These are phyloP conservation scores for Mycena indigotica DNA, from an alignment of 768 basidiomycete species.

Conservation along the genomic window DNA sequence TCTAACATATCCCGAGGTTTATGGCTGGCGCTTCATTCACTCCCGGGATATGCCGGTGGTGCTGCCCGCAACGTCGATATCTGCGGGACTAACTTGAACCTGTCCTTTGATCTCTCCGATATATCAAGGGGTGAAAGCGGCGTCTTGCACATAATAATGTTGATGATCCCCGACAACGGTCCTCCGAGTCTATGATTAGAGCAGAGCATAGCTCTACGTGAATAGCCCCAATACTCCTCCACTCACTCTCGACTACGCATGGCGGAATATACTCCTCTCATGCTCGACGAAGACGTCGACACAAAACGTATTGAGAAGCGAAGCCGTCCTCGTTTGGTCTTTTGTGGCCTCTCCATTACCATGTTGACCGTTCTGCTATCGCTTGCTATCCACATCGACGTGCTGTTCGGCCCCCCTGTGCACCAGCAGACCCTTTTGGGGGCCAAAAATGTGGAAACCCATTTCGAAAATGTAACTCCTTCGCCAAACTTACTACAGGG, in stretches of 20 bases:
- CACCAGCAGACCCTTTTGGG: not conserved
- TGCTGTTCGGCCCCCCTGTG: not conserved
- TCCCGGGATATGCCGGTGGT: no score
- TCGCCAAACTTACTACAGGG: slow-evolving; percentile 18
- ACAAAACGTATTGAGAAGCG: not conserved
- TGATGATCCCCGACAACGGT: no score
- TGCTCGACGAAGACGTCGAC: slow-evolving; percentile 6
- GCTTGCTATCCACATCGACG: slow-evolving; percentile 14
- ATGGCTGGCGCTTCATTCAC: no score
- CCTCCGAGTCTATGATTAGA: no score
- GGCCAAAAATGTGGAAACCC: slow-evolving; percentile 4
- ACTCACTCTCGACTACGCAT: slow-evolving; percentile 5
- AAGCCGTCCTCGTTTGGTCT: not conserved
- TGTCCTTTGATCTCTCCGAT: no score
- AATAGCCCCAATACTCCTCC: no score
- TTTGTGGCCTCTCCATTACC: slow-evolving; percentile 7
- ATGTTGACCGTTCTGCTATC: slow-evolving; percentile 12
- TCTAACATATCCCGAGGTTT: no score
- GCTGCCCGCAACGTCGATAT: no score
- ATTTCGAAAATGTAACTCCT: slow-evolving; percentile 1
- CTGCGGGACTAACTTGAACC: no score
- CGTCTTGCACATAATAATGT: no score
- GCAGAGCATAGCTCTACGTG: no score
- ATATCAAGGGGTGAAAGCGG: no score
- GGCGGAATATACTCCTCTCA: slow-evolving; percentile 20